Evolutionary conservation across 2,329 filamentous ascomycete species (phyloP).

Genomic region (Capronia americana): DNA sequence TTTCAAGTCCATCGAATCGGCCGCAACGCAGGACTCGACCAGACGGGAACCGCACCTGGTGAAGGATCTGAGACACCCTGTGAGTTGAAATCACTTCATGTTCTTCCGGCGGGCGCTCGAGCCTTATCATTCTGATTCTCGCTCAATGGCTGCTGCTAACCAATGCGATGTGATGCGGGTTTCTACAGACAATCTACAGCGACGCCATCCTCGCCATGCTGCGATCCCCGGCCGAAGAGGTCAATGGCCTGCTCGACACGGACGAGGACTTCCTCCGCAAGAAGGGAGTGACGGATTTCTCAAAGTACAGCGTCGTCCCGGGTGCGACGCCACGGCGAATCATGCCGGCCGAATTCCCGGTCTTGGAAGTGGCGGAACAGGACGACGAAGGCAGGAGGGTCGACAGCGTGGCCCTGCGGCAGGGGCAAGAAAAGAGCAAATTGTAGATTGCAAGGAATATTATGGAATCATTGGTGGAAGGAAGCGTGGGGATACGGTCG

Average conservation of each 20-base stretch:
- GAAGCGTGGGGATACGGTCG: neutral
- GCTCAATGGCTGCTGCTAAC: neutral
- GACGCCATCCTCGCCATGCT: slow-evolving; percentile 79
- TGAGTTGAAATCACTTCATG: too few species aligned
- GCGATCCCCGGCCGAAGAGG: slow-evolving; percentile 60
- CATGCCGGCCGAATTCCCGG: slow-evolving; percentile 74
- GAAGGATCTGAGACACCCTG: slow-evolving; percentile 69
- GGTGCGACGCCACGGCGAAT: slow-evolving; percentile 72
- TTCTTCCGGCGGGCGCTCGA: too few species aligned
- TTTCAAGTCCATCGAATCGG: slow-evolving; percentile 70
- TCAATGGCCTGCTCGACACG: slow-evolving; percentile 75
- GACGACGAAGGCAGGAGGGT: slow-evolving; percentile 76
- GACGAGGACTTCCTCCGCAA: slow-evolving; percentile 81
- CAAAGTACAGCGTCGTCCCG: slow-evolving; percentile 71
- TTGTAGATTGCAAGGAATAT: slow-evolving; percentile 45
- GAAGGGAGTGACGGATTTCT: slow-evolving; percentile 73
- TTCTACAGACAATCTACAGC: slow-evolving; percentile 70
- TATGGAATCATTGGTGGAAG: neutral
- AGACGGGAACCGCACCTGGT: slow-evolving; percentile 51
- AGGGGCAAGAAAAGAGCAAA: slow-evolving; percentile 35
- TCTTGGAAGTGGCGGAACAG: slow-evolving; percentile 76
- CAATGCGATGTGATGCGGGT: neutral
- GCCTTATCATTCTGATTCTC: neutral
- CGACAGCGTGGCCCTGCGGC: slow-evolving; percentile 63
- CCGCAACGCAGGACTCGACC: slow-evolving; percentile 67